Evolutionary conservation across 2,329 filamentous ascomycete genomes (phyloP).

Genomic region (Botrytis byssoidea): DNA sequence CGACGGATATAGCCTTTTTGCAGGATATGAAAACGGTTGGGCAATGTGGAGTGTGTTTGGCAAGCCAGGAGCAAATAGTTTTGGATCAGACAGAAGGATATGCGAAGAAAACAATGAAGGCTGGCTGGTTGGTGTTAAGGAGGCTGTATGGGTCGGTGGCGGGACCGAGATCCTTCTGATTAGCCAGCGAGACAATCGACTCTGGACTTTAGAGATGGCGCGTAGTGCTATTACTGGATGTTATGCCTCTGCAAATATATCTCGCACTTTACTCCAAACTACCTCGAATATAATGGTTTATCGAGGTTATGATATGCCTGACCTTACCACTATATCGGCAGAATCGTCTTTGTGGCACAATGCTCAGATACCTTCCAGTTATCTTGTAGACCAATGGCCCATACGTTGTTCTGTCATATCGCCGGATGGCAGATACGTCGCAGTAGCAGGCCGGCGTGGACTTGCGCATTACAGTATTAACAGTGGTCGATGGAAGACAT

Average conservation of each 20-base stretch:
- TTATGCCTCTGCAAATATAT: constrained; percentile 87
- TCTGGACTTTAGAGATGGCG: constrained; percentile 90
- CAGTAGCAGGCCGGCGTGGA: constrained; percentile 89
- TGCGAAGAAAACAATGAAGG: constrained; percentile 69
- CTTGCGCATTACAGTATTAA: constrained; percentile 94
- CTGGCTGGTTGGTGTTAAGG: constrained; percentile 77
- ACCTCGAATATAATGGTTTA: constrained; percentile 89
- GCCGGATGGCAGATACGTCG: constrained; percentile 88
- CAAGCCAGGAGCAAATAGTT: constrained; percentile 82
- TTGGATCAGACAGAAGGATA: constrained; percentile 64
- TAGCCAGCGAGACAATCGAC: constrained; percentile 66
- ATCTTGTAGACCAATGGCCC: constrained; percentile 91
- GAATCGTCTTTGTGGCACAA: constrained; percentile 96
- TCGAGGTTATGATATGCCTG: constrained; percentile 85
- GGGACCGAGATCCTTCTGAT: constrained; percentile 82
- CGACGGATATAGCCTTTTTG: constrained; percentile 94
- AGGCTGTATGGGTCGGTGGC: constrained; percentile 82
- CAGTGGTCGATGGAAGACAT: constrained; percentile 94
- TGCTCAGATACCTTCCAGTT: constrained; percentile 77
- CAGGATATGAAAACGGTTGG: constrained; percentile 90
- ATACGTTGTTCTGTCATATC: constrained; percentile 86
- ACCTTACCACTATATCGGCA: constrained; percentile 86
- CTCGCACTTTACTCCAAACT: constrained; percentile 84
- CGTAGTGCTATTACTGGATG: constrained; percentile 90
- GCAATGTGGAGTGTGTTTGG: constrained; percentile 97